These are phyloP conservation scores for Schwanniomyces sp. DNA, from an alignment of 805 yeast genomes.

Conservation along the genomic window DNA sequence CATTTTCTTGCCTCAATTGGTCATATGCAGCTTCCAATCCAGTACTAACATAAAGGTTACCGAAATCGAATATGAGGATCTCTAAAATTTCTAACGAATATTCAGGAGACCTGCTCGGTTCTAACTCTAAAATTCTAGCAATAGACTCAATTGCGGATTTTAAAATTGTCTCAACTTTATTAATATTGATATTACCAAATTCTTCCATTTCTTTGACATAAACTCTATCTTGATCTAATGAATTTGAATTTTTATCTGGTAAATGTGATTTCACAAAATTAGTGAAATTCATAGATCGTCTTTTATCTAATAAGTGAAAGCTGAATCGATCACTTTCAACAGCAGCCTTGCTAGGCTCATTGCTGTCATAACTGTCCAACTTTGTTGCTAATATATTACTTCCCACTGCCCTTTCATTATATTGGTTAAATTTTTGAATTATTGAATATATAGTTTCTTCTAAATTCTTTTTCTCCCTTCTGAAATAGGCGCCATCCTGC, in stretches of 20 bases:
- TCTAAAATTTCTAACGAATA: slow-evolving; percentile 68
- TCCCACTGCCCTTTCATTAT: slow-evolving; percentile 34
- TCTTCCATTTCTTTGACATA: slow-evolving; percentile 20
- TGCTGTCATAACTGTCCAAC: slow-evolving; percentile 33
- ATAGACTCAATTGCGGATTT: slow-evolving; percentile 75
- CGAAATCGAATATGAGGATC: slow-evolving; percentile 64
- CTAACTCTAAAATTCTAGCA: slow-evolving; percentile 72
- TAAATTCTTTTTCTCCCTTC: slow-evolving; percentile 65
- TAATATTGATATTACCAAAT: slow-evolving; percentile 33
- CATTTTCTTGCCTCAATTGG: slow-evolving; percentile 37
- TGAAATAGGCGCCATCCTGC: slow-evolving; percentile 67
- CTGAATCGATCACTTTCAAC: slow-evolving; percentile 25
- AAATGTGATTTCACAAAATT: slow-evolving; percentile 53
- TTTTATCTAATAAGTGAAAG: slow-evolving; percentile 36
- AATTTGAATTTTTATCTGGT: slow-evolving; percentile 35
- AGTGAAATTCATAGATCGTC: slow-evolving; percentile 53
- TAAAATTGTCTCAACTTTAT: slow-evolving; percentile 60
- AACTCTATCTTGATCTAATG: slow-evolving; percentile 9
- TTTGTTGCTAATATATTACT: slow-evolving; percentile 32
- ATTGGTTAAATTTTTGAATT: slow-evolving; percentile 44
- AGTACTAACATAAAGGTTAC: slow-evolving; percentile 70
- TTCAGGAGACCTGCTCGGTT: slow-evolving; percentile 60
- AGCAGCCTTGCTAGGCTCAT: slow-evolving; percentile 15
- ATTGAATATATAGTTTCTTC: slow-evolving; percentile 50
- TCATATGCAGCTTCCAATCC: slow-evolving; percentile 72